Conservation (phyloP, 164 flowering plant species). For the Nelumbo lutea region DNA sequence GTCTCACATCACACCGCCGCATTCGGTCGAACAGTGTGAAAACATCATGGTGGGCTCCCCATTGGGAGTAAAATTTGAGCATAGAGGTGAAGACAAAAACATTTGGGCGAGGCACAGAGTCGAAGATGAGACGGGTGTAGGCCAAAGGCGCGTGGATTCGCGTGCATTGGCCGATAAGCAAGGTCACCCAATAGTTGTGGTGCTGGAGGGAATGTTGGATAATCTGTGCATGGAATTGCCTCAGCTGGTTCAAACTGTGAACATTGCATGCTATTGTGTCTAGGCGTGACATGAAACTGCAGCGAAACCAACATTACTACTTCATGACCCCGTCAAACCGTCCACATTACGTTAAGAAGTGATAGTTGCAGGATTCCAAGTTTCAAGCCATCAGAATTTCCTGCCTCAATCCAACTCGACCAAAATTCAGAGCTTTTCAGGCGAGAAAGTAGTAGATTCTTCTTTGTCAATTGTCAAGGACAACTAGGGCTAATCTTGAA, state of each 20-base stretch:
- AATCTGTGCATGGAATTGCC: slow-evolving; percentile 52
- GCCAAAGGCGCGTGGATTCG: slow-evolving; percentile 38
- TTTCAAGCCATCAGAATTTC: no score
- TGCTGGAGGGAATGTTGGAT: slow-evolving; percentile 33
- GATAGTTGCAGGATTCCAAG: no score
- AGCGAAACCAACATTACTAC: no score
- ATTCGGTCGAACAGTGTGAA: slow-evolving; percentile 28
- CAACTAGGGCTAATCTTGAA: background rate
- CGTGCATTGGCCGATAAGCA: slow-evolving; percentile 40
- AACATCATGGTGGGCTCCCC: slow-evolving; percentile 23
- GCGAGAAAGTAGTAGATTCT: no score
- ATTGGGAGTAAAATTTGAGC: slow-evolving; percentile 30
- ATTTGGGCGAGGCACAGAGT: slow-evolving; percentile 22
- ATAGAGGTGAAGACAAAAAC: slow-evolving; percentile 28
- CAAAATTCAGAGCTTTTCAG: no score
- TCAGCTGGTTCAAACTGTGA: slow-evolving; percentile 29
- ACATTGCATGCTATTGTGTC: slow-evolving; percentile 13
- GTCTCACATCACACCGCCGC: slow-evolving; percentile 15
- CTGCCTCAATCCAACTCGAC: no score
- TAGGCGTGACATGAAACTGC: slow-evolving; percentile 21
- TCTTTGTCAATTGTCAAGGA: no score
- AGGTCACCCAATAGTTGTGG: slow-evolving; percentile 38
- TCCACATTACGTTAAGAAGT: no score
- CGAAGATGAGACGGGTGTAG: slow-evolving; percentile 33
- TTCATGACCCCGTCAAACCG: no score